Percentiles rank a stretch among this genome's conserved stretches.
phyloP scores from a whole-genome alignment of 768 basidiomycete species.

The Kwoniella dejecticola region DNA sequence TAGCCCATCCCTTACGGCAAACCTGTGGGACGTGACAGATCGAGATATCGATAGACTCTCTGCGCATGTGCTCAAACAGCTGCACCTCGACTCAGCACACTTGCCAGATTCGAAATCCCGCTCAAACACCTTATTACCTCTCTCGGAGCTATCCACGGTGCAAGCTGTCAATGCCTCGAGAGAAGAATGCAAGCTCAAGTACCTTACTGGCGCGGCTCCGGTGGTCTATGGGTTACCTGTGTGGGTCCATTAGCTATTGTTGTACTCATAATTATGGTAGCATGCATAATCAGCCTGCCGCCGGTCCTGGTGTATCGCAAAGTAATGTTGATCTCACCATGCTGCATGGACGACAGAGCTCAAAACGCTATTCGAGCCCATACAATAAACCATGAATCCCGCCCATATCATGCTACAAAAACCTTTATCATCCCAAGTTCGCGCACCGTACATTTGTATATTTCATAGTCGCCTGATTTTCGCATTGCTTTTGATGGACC shows the following conservation, averaged over 20 bases:
- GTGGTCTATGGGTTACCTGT: conserved; percentile 96
- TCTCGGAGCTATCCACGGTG: conserved; percentile 62
- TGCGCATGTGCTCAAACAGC: conserved; percentile 73
- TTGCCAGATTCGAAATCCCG: conserved; percentile 11
- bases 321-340: not conserved
- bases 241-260: conserved; percentile 61
- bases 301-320: not conserved
- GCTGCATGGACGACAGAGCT: not conserved
- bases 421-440: too few relatives aligned
- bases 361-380: too few relatives aligned
- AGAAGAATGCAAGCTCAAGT: conserved; percentile 81
- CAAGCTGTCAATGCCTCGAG: conserved; percentile 78
- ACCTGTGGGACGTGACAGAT: conserved; percentile 98
- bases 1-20: conserved; percentile 89
- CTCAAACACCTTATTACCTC: conserved; percentile 24
- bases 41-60: conserved; percentile 94
- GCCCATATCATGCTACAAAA: too few relatives aligned
- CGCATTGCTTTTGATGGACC: too few relatives aligned
- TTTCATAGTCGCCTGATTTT: too few relatives aligned
- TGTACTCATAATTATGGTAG: not conserved
- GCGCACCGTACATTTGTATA: too few relatives aligned
- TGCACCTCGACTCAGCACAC: conserved; percentile 60
- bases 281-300: not conserved
- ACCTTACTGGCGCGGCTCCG: conserved; percentile 91
- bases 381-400: too few relatives aligned